Evolutionary conservation across 441 rosid species (phyloP).

Genomic region (Adansonia gregorii): DNA sequence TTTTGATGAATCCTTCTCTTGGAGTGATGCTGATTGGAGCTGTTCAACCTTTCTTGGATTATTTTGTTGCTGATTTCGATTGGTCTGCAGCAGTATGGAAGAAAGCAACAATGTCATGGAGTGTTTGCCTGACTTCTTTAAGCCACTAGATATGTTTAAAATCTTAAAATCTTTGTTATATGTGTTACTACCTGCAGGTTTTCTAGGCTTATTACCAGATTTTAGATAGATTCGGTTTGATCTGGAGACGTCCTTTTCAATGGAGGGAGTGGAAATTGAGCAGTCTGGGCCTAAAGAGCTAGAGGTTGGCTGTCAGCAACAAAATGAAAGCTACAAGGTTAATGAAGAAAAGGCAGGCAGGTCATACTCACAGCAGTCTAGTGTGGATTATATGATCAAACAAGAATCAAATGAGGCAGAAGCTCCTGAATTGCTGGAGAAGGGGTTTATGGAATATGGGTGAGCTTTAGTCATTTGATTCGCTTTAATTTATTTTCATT

Average conservation of each 20-base stretch:
- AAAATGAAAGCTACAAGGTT: constrained; percentile 25
- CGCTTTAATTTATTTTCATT: not conserved
- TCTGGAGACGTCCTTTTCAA: constrained; percentile 34
- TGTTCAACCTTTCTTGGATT: constrained; percentile 56
- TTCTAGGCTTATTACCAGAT: constrained; percentile 41
- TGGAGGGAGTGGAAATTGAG: constrained; percentile 46
- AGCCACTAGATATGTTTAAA: constrained; percentile 44
- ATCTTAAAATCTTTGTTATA: constrained; percentile 48
- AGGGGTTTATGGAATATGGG: constrained; percentile 78
- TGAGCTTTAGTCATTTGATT: constrained; percentile 28
- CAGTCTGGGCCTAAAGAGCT: constrained; percentile 31
- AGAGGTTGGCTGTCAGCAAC: constrained; percentile 29
- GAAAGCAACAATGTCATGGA: constrained; percentile 67
- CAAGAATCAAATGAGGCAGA: constrained; percentile 22
- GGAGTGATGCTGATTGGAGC: constrained; percentile 77
- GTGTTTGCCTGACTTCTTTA: constrained; percentile 66
- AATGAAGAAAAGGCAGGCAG: constrained; percentile 25
- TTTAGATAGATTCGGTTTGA: constrained; percentile 35
- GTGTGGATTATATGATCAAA: constrained; percentile 11
- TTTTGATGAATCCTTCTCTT: constrained; percentile 63
- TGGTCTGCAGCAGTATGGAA: constrained; percentile 65
- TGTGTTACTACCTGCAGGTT: constrained; percentile 63
- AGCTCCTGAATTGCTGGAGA: constrained; percentile 34
- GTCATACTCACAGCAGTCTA: constrained; percentile 21
- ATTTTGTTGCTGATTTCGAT: constrained; percentile 65